These are phyloP conservation scores for Aspergillus transmontanensis DNA, from an alignment of 2,329 filamentous ascomycete genomes.

Conservation along the genomic window DNA sequence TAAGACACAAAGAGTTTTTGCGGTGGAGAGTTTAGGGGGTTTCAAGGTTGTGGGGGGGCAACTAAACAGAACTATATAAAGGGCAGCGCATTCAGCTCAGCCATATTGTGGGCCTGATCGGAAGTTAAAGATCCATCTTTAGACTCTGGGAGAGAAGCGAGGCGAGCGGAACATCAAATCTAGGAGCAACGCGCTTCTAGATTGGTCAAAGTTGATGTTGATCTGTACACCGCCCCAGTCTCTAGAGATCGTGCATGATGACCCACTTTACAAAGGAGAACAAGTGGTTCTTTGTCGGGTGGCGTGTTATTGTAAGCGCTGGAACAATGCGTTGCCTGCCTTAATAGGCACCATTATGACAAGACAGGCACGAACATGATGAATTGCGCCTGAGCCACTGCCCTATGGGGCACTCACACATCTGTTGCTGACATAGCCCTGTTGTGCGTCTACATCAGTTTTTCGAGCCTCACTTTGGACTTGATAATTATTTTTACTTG, in stretches of 20 bases:
- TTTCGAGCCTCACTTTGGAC: conserved; percentile 19
- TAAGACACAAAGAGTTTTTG: background rate
- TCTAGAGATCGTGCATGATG: conserved; percentile 17
- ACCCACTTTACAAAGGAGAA: conserved; percentile 13
- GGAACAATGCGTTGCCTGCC: conserved; percentile 1
- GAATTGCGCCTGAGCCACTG: background rate
- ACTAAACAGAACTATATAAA: conserved; percentile 7
- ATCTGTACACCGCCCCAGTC: conserved; percentile 28
- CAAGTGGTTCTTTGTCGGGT: conserved; percentile 2
- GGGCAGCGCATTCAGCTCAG: background rate
- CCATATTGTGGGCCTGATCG: background rate
- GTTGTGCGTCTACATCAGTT: conserved; percentile 3
- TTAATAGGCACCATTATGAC: background rate
- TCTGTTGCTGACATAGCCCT: background rate
- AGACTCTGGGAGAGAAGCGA: background rate
- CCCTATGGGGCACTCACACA: conserved; percentile 10
- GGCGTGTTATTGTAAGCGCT: background rate
- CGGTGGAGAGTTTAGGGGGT: background rate
- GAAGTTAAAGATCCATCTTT: conserved; percentile 5
- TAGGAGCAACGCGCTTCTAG: background rate
- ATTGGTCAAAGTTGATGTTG: conserved; percentile 8
- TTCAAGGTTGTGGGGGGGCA: background rate
- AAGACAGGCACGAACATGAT: background rate
- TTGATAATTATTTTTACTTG: conserved; percentile 7
- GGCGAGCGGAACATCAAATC: background rate